Base-by-base conservation (phyloP, 306 rosid genomes). In the Comarum palustre region DNA sequence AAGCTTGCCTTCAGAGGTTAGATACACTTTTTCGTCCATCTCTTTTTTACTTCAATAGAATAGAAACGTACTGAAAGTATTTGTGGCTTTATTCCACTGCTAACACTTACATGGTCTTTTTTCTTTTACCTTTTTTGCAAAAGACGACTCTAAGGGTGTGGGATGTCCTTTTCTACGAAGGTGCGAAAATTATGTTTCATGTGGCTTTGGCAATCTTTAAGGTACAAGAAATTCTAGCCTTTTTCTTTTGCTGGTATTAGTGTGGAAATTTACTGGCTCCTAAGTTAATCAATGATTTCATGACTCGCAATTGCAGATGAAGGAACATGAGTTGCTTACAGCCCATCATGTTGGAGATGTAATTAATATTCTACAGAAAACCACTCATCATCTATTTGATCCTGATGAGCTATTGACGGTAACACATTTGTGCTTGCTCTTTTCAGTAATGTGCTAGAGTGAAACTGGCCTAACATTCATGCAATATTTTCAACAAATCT, bases 161-260 rank as follows among this genome's bases (percentile, higher is more conserved):
- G 99, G 99, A 95, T 75, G 89, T 90, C 80, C 90, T 95, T 74
- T 95, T 95, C 89, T 90, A 88, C 2, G 99, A 95, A 75, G 97
- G 99, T 24, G 99, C 99, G 19, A 87, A 88, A 84, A 91, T 95
- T 81, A 82, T 95, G 69, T 87, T 95, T 78, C 93, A 95, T 25
- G 96, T 88, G 47, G 99, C 99, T 66, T 81, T 95, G 84, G 97
- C 99, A 68, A 82, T 95, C 72, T 95, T 95, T 73, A 95, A 90
- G 97, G 99, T 95, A 85, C 72, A 8, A 45, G 20, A 45, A 27
- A 51, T 66, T 74, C 4, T 72, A 5, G 73, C 60, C 47, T 71
- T 66, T 60, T 69, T 34, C n/a, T 11, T 1, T 45, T 61, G 60
- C 15, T 66, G 43, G 4, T 58, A 16, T 22, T 36, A 11, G 38